Percentiles rank a stretch among this genome's conserved stretches.
phyloP scores from a whole-genome alignment of 2,329 filamentous ascomycete species.

The Teratosphaeria gauchensis region DNA sequence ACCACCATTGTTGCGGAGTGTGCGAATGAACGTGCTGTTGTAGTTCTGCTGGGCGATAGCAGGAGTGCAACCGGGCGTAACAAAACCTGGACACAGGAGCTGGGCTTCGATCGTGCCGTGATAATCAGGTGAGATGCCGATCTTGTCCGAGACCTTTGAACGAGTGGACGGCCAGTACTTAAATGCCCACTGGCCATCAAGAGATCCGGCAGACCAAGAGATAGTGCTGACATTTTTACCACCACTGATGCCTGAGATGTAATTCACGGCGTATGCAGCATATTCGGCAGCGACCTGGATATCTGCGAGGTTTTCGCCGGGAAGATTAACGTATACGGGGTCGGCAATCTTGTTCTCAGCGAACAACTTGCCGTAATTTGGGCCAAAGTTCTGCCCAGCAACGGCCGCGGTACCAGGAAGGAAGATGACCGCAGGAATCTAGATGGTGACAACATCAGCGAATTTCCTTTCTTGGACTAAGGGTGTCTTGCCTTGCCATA shows the following conservation, averaged over 20 bases:
- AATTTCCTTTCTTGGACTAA: conserved; percentile 25
- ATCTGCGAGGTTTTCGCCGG: conserved; percentile 37
- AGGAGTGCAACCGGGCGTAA: conserved; percentile 25
- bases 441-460: conserved; percentile 16
- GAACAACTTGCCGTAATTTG: conserved; percentile 42
- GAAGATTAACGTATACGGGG: conserved; percentile 47
- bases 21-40: conserved; percentile 34
- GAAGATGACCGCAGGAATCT: conserved; percentile 37
- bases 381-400: conserved; percentile 35
- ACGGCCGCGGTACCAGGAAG: conserved; percentile 45
- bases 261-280: conserved; percentile 49
- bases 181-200: conserved; percentile 47
- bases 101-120: conserved; percentile 36
- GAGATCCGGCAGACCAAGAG: conserved; percentile 45
- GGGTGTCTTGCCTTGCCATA: neutral
- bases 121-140: conserved; percentile 45
- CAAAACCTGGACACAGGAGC: conserved; percentile 20
- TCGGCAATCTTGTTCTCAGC: conserved; percentile 34
- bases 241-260: conserved; percentile 35
- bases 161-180: conserved; percentile 47
- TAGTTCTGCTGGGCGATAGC: conserved; percentile 40
- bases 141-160: conserved; percentile 36
- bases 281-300: conserved; percentile 45
- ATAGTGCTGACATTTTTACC: conserved; percentile 37
- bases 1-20: conserved; percentile 36